Evolutionary conservation across 306 rosid species (phyloP).

Genomic region (Cicer arietinum): DNA sequence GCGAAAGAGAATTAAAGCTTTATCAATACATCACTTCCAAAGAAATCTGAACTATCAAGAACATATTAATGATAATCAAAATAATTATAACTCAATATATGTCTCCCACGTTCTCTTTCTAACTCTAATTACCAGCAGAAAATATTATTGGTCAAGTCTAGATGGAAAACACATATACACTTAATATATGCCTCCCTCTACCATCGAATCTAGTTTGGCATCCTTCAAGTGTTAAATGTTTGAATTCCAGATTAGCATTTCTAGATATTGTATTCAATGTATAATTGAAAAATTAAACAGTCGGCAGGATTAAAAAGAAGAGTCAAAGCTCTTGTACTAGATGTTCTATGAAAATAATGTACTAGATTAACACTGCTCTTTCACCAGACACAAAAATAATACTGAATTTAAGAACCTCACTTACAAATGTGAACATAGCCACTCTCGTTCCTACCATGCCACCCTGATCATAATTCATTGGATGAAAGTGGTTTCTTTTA

Average conservation of each 20-base stretch:
- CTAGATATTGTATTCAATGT: background rate
- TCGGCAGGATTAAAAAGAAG: background rate
- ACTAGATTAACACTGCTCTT: background rate
- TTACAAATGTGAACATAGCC: background rate
- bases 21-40: background rate
- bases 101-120: background rate
- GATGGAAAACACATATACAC: background rate
- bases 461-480: background rate
- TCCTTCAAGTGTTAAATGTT: conserved; percentile 3
- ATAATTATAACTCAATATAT: conserved; percentile 1
- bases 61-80: background rate
- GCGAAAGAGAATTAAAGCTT: conserved; percentile 24
- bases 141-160: background rate
- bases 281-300: background rate
- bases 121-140: conserved; percentile 11
- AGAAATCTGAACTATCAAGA: background rate
- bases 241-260: conserved; percentile 3
- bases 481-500: conserved; percentile 1
- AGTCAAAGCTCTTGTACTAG: background rate
- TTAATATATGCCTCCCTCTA: conserved; percentile 2
- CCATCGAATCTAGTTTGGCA: background rate
- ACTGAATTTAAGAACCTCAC: background rate
- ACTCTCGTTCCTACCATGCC: background rate
- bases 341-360: background rate
- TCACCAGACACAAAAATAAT: background rate